A percentile compares a stretch with the other conserved stretches of the same genome.
These are phyloP conservation scores for Colletotrichum simmondsii DNA, from an alignment of 2,329 filamentous ascomycete genomes.

Conservation along the genomic window DNA sequence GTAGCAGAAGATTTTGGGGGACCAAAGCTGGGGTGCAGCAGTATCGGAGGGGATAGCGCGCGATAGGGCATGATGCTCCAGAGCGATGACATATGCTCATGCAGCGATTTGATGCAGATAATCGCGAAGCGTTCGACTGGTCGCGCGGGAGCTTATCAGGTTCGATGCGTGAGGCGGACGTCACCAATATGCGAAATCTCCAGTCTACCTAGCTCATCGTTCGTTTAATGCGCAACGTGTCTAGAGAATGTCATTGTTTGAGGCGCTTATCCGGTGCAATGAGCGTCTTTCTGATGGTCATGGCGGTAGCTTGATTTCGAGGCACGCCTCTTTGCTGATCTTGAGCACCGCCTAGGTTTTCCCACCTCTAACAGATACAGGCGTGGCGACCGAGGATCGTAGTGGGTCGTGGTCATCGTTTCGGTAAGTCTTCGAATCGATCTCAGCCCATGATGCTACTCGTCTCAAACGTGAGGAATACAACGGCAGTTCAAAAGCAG, in stretches of 20 bases:
- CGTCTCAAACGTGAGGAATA: background rate
- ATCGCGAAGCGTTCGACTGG: background rate
- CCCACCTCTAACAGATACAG: constrained; percentile 1
- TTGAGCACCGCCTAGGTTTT: background rate
- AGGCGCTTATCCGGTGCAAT: constrained; percentile 2
- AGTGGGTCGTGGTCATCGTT: constrained; percentile 6
- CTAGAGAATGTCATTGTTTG: background rate
- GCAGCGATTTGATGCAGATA: background rate
- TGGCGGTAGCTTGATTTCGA: background rate
- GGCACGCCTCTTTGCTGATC: constrained; percentile 18
- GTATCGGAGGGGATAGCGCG: background rate
- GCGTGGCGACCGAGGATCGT: constrained; percentile 7
- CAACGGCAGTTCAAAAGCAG: background rate
- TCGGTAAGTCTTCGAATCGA: constrained; percentile 5
- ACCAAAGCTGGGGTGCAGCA: constrained; percentile 17
- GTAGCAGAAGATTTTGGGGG: background rate
- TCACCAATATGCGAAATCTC: background rate
- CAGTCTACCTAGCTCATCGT: background rate
- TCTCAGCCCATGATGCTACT: background rate
- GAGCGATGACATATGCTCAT: constrained; percentile 1
- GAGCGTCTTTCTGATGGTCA: background rate
- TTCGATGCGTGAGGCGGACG: background rate
- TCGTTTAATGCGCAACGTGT: background rate
- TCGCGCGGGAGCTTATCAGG: constrained; percentile 1
- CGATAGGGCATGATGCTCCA: background rate